phyloP scores from a whole-genome alignment of 208 protist species.

The Balamuthia mandrillaris region DNA sequence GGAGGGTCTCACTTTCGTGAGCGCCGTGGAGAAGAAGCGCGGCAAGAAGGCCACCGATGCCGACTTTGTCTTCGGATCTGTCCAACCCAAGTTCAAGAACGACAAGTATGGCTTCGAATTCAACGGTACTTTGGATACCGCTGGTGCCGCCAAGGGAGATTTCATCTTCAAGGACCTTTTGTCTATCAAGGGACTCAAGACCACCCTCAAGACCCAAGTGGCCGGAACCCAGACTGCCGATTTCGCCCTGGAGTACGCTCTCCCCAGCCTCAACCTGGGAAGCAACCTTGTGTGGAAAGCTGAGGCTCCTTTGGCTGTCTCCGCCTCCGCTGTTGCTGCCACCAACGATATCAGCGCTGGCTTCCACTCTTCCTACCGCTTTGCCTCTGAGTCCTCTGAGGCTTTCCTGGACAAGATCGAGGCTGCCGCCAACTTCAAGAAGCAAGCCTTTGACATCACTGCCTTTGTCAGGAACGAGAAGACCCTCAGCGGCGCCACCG shows the following conservation, averaged over 20 bases:
- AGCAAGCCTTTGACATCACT: neutral
- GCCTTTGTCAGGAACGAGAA: neutral
- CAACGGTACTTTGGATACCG: neutral
- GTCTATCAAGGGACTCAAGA: neutral
- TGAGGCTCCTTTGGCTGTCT: neutral
- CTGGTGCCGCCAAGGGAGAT: neutral
- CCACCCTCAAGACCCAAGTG: neutral
- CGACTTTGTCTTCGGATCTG: neutral
- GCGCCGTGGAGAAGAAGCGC: slow-evolving; percentile 3
- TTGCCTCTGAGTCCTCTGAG: neutral
- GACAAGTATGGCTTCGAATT: neutral
- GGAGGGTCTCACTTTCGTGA: neutral
- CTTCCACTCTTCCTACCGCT: neutral
- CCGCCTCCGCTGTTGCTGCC: neutral
- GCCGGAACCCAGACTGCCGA: neutral
- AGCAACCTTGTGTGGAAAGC: neutral
- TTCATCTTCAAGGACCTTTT: neutral
- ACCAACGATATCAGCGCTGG: neutral
- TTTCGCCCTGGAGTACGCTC: neutral
- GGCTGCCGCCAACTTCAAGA: neutral
- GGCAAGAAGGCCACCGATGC: slow-evolving; percentile 13
- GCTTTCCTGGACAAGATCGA: neutral
- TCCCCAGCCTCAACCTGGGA: neutral
- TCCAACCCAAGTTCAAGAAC: slow-evolving; percentile 13
- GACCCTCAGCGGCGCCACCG: neutral